A percentile compares a stretch with the other conserved stretches of the same genome.
Conservation (phyloP, 495 filamentous ascomycete genomes). For the Lasiosphaeria miniovina region DNA sequence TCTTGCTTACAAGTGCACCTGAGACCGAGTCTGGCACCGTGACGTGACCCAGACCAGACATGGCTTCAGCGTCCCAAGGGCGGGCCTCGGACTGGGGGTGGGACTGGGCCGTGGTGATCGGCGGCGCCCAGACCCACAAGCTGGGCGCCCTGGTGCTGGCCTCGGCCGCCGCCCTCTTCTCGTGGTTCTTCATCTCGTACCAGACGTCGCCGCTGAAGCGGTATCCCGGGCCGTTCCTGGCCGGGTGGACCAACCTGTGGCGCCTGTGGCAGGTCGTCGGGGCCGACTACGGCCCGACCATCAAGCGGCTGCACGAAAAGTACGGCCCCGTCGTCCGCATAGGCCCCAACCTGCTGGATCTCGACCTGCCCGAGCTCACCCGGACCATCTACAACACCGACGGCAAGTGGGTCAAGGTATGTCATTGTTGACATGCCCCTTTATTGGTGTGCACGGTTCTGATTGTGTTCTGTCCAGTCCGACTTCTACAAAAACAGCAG, state of each 20-base stretch:
- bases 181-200: slow-evolving; percentile 27
- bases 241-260: slow-evolving; percentile 33
- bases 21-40: neutral
- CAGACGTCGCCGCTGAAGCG: slow-evolving; percentile 28
- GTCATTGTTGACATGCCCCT: neutral
- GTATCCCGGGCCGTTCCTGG: slow-evolving; percentile 32
- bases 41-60: neutral
- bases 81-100: neutral
- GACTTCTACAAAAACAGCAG: slow-evolving; percentile 42
- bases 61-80: neutral
- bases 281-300: slow-evolving; percentile 23
- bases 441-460: too few species aligned
- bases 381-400: slow-evolving; percentile 25
- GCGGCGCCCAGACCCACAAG: slow-evolving; percentile 11
- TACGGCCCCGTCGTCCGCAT: slow-evolving; percentile 39
- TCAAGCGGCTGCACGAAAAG: slow-evolving; percentile 35
- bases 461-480: slow-evolving; percentile 24
- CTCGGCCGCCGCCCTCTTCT: slow-evolving; percentile 11
- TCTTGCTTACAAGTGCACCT: neutral
- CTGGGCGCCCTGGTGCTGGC: slow-evolving; percentile 9
- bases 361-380: slow-evolving; percentile 29
- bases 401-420: slow-evolving; percentile 25
- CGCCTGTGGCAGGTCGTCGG: slow-evolving; percentile 26
- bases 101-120: slow-evolving; percentile 1
- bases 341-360: slow-evolving; percentile 33